phyloP scores from a whole-genome alignment of 805 yeast species.

The Metschnikowia bowlesiae region DNA sequence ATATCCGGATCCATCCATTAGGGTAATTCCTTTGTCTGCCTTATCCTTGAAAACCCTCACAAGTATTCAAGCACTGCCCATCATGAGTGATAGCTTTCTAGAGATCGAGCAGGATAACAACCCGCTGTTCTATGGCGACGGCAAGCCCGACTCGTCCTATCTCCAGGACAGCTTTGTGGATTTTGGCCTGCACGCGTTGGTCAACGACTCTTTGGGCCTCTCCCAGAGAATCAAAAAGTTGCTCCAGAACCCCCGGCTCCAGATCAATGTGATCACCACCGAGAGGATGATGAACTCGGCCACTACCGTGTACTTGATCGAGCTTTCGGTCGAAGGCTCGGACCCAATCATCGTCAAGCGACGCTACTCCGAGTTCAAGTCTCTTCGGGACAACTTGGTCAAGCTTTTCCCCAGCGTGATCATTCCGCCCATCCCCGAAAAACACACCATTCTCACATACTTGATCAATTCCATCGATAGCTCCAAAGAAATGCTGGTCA shows the following conservation, averaged over 20 bases:
- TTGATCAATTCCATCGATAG: constrained; percentile 37
- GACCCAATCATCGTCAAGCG: constrained; percentile 35
- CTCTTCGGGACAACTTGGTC: constrained; percentile 34
- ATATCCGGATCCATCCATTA: not conserved
- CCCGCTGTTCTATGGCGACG: constrained; percentile 34
- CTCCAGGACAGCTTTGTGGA: constrained; percentile 15
- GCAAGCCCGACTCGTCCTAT: not conserved
- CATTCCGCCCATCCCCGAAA: constrained; percentile 44
- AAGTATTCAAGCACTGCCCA: not conserved
- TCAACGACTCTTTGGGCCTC: constrained; percentile 17
- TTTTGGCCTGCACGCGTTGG: constrained; percentile 14
- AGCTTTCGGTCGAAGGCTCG: constrained; percentile 15
- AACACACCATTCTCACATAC: constrained; percentile 44
- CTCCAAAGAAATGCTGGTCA: constrained; percentile 32
- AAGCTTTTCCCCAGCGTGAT: constrained; percentile 38
- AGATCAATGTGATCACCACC: constrained; percentile 30
- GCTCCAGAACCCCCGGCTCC: constrained; percentile 24
- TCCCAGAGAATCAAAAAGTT: constrained; percentile 23
- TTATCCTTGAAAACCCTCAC: too few relatives aligned
- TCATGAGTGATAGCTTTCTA: constrained; percentile 24
- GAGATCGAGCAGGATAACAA: constrained; percentile 45
- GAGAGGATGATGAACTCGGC: constrained; percentile 33
- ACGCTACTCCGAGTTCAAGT: constrained; percentile 42
- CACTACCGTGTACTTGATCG: constrained; percentile 38
- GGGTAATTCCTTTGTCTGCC: too few relatives aligned